Evolutionary conservation across 371 early-diverging fungal species (phyloP), one percentile per base, ranked within the genome.

Genomic region (Fennellomyces sp.): DNA sequence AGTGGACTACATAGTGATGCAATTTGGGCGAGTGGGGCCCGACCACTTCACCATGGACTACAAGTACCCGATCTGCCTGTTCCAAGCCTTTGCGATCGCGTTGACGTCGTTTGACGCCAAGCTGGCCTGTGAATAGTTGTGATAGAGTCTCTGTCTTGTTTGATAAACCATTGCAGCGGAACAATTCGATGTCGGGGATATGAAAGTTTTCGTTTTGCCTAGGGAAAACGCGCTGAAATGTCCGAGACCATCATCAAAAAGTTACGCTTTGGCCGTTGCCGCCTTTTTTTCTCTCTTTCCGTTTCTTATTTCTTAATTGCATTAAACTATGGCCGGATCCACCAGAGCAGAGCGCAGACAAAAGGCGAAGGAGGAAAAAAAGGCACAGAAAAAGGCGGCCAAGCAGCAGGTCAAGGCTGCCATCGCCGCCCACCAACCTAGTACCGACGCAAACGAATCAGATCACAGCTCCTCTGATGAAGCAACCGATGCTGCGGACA

Each of bases 1-100:
- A 92, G 90, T 94, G 81, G 94, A 94, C 66, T 97, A 97, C 66
- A 93, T 96, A 52, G 91, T 94, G 7, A 83, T 99, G 87, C 98
- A 98, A 65, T 99, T 98, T 83, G 99, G 99, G 39, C 79, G 93
- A 52, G 86, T 93, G 2, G 83, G 78, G 0, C 83, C 88, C 8
- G 89, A 95, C 63, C 79, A 75, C 30, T 99, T 97, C 66, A 90
- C 97, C 0, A 79, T 99, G 79, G 99, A 99, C 70, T 94, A 91
- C 60, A 90, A 92, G 70, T 98, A 96, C 72, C 99, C 99, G 0
- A 86, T 97, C 82, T 89, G 91, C 29, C 86, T 94, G 7, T 61
- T 98, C 47, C 94, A 95, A 71, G 98, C 98, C 0, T 94, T 99
- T 80, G 91, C 91, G 5, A 92, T 98, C 64, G 97, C 95, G 3